Evolutionary conservation across 148 eudicot species (phyloP), one percentile per base, ranked within the genome.

Genomic region (Vaccinium darrowii): DNA sequence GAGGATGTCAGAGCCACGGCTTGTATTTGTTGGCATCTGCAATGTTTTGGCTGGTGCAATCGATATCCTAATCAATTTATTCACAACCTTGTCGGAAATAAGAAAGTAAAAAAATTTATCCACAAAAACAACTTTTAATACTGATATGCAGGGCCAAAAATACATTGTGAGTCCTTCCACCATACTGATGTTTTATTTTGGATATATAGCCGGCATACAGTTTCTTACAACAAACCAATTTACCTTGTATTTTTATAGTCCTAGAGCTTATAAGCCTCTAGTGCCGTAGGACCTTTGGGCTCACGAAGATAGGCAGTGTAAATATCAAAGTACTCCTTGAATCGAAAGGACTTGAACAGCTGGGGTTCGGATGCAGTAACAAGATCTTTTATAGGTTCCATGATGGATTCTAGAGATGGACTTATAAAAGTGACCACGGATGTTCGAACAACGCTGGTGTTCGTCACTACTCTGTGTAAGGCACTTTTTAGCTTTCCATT

Each of bases 361-460:
- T 85, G 88, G 58, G 81, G 85, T 57, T 83, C 87, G 30, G 86
- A 79, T 27, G 9, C 84, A 81, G 76, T 50, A 53, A 85, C n/a
- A 13, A 85, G 86, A 43, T 83, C 83, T 57, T 88, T 85, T 21
- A 89, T 89, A 4, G 92, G 91, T 49, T 88, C 88, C 3, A 89
- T 84, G 2, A 85, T 21, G 78, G 79, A 60, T 12, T 83, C 78
- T 13, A 27, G 9, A 23, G 85, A 27, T 3, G 90, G 90, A 81
- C 72, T 72, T 25, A 86, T 86, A 77, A 91, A 91, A 52, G 84
- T 86, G 4, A 76, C 86, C 4, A 86, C 77, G 14, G 89, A 81
- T 0, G 83, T 85, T 80, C 91, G 30, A 23, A 88, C 87, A 49
- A 60, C 15, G 2, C 21, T 84, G 5, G 88, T 49, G 30, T 86